Evolutionary conservation across 73 alveolate genomes (phyloP).

Genomic region (Effrenium voratum): DNA sequence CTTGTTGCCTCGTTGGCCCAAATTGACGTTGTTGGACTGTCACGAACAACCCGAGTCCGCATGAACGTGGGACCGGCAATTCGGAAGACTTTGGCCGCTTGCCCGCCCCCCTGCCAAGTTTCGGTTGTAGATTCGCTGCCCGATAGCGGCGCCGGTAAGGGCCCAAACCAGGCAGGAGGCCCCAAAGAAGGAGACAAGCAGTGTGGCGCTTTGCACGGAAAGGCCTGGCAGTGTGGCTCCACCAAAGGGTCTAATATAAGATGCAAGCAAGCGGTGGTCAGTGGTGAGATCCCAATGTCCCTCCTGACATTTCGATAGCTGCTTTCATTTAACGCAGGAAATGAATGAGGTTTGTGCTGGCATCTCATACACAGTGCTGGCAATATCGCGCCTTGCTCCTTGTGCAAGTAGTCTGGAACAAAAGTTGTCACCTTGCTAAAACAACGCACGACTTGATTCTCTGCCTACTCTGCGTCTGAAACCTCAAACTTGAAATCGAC

Average conservation of each 20-base stretch:
- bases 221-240: slow-evolving; percentile 10
- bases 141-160: slow-evolving; percentile 54
- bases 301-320: too few species aligned
- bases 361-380: background rate
- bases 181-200: slow-evolving; percentile 82
- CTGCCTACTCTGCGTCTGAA: too few species aligned
- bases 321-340: too few species aligned
- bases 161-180: slow-evolving; percentile 83
- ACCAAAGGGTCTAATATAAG: background rate
- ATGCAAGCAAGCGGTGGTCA: background rate
- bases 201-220: slow-evolving; percentile 81
- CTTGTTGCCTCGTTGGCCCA: slow-evolving; percentile 36
- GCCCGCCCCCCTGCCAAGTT: background rate
- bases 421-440: slow-evolving; percentile 77
- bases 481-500: too few species aligned
- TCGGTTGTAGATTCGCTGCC: slow-evolving; percentile 80
- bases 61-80: too few species aligned
- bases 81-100: too few species aligned
- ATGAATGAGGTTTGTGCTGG: too few species aligned
- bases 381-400: slow-evolving; percentile 34
- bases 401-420: slow-evolving; percentile 75
- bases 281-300: too few species aligned
- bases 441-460: too few species aligned
- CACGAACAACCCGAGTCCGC: background rate
- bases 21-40: background rate